A percentile compares a stretch with the other conserved stretches of the same genome.
phyloP scores from a whole-genome alignment of 148 eudicot species.

The Fagopyrum esculentum region DNA sequence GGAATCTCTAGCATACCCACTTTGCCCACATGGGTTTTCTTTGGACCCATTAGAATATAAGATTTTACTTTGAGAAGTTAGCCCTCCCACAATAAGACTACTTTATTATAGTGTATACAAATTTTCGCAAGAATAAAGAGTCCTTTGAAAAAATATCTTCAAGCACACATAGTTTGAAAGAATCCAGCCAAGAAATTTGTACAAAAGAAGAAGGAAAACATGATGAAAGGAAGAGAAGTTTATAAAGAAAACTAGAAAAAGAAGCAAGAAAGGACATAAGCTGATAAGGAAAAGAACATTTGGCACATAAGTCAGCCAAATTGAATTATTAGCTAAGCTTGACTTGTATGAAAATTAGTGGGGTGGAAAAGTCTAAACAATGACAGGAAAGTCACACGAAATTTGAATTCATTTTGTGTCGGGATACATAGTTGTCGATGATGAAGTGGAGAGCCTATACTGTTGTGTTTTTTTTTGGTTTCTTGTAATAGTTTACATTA shows the following conservation, averaged over 20 bases:
- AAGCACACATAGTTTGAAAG: constrained; percentile 1
- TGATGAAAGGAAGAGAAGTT: background rate
- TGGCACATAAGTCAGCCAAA: background rate
- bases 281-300: no score
- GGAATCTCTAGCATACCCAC: background rate
- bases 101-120: background rate
- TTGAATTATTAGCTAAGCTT: background rate
- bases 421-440: no score
- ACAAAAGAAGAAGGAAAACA: background rate
- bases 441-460: no score
- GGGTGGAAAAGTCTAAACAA: no score
- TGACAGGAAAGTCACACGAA: no score
- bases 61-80: background rate
- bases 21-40: background rate
- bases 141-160: background rate
- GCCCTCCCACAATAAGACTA: background rate
- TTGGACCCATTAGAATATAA: constrained; percentile 3
- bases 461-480: no score
- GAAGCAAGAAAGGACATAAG: background rate
- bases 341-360: background rate
- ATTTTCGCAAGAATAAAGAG: no score
- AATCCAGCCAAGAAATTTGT: background rate
- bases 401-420: no score
- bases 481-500: no score
- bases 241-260: constrained; percentile 1